Base-by-base conservation (phyloP, 2,329 filamentous ascomycete genomes). In the Sporothrix luriei region DNA sequence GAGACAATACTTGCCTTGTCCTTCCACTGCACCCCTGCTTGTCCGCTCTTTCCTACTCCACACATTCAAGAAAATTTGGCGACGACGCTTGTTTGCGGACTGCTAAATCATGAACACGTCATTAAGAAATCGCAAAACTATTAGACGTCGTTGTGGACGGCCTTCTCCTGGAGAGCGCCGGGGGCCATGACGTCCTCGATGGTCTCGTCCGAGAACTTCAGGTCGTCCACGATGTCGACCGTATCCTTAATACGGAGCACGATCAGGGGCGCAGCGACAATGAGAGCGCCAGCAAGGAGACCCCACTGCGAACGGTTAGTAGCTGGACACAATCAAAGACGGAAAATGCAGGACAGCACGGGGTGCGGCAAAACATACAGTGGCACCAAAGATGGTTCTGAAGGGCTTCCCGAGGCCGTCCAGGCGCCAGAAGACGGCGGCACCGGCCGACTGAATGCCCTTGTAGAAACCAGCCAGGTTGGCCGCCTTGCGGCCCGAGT, bases 401-500 rank as follows among this genome's bases (percentile, higher is more conserved):
- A 87, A 96, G 0, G 89, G 81, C 43, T 85, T 84, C 52, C 86
- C 81, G 46, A 84, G 69, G 33, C 83, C 84, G 76, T 95, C 91
- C 68, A 95, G 78, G 33, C 88, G 85, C 88, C 87, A 91, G 75
- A 87, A 91, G 75, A 94, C 86, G 70, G 91, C 93, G 3, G 90
- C 89, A 75, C 92, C 93, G 21, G 91, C 92, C n/a, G 91, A 94
- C 79, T 97, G 93, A 73, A 97, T 91, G 66, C 81, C 82, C 71
- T 74, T 74, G 72, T 74, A 74, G 68, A 74, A 75, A 33, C 73
- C 94, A 54, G 93, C 91, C 76, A 94, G 91, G 83, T 97, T 97
- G 81, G 94, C 94, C 38, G 94, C 87, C 79, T 93, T 94, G 79
- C 94, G 92, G 71, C 91, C 88, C 73, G 94, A 97, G 86, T 98